phyloP scores from a whole-genome alignment of 2,329 filamentous ascomycete genomes.

The Claviceps humidiphila region DNA sequence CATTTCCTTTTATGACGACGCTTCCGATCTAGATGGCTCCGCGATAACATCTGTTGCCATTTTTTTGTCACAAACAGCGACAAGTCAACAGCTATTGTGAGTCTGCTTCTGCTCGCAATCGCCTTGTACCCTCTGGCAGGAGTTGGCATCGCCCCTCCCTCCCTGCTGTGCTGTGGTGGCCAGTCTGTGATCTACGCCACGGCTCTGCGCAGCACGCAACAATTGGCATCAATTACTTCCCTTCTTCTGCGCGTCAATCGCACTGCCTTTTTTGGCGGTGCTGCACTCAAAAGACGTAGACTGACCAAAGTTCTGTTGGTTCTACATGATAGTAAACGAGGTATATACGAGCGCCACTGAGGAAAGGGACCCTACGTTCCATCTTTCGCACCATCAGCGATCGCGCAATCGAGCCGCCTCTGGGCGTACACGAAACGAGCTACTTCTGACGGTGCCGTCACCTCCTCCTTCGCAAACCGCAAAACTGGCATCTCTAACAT shows the following conservation, averaged over 20 bases:
- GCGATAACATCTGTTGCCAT: constrained; percentile 1
- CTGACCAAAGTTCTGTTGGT: not conserved
- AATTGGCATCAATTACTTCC: not conserved
- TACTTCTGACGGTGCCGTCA: constrained; percentile 4
- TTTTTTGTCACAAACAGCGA: not conserved
- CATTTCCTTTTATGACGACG: not conserved
- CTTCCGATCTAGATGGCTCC: constrained; percentile 2
- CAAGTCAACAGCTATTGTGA: not conserved
- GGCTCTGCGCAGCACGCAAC: not conserved
- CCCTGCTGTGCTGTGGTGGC: not conserved
- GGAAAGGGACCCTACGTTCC: not conserved
- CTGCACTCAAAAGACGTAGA: not conserved
- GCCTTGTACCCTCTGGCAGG: not conserved
- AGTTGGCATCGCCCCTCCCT: not conserved
- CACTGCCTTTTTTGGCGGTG: too few relatives aligned
- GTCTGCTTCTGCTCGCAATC: not conserved
- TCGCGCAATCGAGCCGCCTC: constrained; percentile 1
- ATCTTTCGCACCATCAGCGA: not conserved
- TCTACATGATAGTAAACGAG: not conserved
- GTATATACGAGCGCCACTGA: not conserved
- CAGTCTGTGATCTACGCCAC: not conserved
- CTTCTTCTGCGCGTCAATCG: not conserved
- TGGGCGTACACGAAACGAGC: constrained; percentile 1
- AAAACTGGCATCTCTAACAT: constrained; percentile 6
- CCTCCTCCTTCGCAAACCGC: constrained; percentile 2